Evolutionary conservation across 192 early-diverging fungal genomes (phyloP).

Genomic region (Backusella mclennaniae): DNA sequence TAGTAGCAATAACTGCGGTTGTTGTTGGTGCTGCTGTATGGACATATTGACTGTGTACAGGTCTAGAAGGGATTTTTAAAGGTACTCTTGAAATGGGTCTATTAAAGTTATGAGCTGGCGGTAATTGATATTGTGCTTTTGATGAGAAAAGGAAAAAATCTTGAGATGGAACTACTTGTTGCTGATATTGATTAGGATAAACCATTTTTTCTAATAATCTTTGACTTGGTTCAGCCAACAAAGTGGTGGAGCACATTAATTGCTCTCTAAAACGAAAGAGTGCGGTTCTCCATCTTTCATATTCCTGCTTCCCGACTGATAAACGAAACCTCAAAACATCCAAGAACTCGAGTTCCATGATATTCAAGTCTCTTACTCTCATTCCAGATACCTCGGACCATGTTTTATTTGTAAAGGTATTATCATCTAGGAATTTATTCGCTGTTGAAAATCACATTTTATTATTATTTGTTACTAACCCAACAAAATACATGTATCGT

Average conservation of each 20-base stretch:
- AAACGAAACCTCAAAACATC: conserved; percentile 70
- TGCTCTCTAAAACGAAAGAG: conserved; percentile 40
- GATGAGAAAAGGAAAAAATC: conserved; percentile 4
- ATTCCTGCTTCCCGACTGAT: conserved; percentile 66
- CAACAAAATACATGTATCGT: not conserved
- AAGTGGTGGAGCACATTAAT: conserved; percentile 5
- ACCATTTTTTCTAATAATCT: conserved; percentile 19
- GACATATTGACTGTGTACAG: not conserved
- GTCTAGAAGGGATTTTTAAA: conserved; percentile 10
- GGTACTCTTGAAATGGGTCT: conserved; percentile 11
- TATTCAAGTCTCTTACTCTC: conserved; percentile 75
- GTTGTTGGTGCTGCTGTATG: not conserved
- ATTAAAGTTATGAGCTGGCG: conserved; percentile 4
- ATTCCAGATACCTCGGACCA: conserved; percentile 86
- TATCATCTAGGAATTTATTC: conserved; percentile 86
- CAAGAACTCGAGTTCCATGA: conserved; percentile 85
- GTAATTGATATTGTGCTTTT: conserved; percentile 9
- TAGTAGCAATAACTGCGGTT: too few species aligned
- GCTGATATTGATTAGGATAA: not conserved
- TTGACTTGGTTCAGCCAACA: conserved; percentile 20
- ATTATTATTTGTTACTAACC: not conserved
- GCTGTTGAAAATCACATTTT: conserved; percentile 34
- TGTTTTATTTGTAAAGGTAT: conserved; percentile 89
- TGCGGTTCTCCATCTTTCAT: conserved; percentile 62
- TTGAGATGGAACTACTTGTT: not conserved